Evolutionary conservation across 371 early-diverging fungal species (phyloP).

Genomic region (Funneliformis caledonium): DNA sequence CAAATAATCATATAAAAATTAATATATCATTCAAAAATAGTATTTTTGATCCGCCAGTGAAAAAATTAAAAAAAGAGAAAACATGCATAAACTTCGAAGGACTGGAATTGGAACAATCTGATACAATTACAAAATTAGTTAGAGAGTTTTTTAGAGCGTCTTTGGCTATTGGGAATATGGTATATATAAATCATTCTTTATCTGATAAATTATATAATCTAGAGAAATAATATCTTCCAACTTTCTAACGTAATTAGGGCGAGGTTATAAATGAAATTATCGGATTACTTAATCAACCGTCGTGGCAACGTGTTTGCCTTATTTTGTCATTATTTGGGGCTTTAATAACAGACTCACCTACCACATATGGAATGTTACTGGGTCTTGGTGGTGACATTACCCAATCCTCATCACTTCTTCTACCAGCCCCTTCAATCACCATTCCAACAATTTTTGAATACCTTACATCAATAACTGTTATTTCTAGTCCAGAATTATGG

Average conservation of each 20-base stretch:
- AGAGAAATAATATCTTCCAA: background rate
- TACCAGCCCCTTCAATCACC: slow-evolving; percentile 3
- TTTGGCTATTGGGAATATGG: slow-evolving; percentile 27
- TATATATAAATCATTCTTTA: background rate
- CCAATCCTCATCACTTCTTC: background rate
- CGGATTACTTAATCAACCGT: background rate
- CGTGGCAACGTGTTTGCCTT: slow-evolving; percentile 25
- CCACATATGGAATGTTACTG: slow-evolving; percentile 16
- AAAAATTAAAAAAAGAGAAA: slow-evolving; percentile 7
- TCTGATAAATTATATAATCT: background rate
- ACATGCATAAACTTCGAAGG: background rate
- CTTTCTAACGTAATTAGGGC: background rate
- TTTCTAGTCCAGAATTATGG: slow-evolving; percentile 22
- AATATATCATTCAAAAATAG: background rate
- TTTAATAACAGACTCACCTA: slow-evolving; percentile 22
- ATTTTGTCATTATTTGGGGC: slow-evolving; percentile 33
- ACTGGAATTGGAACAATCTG: slow-evolving; percentile 30
- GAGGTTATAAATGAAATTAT: slow-evolving; percentile 11
- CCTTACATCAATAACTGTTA: background rate
- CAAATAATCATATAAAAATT: background rate
- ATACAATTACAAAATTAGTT: slow-evolving; percentile 33
- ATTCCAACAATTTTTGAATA: slow-evolving; percentile 29
- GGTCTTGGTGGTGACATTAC: slow-evolving; percentile 5
- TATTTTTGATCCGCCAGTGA: slow-evolving; percentile 10
- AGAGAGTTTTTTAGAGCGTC: slow-evolving; percentile 29